A percentile compares a stretch with the other conserved stretches of the same genome.
Conservation (phyloP, 805 yeast species). For the Grigorovia humatica region DNA sequence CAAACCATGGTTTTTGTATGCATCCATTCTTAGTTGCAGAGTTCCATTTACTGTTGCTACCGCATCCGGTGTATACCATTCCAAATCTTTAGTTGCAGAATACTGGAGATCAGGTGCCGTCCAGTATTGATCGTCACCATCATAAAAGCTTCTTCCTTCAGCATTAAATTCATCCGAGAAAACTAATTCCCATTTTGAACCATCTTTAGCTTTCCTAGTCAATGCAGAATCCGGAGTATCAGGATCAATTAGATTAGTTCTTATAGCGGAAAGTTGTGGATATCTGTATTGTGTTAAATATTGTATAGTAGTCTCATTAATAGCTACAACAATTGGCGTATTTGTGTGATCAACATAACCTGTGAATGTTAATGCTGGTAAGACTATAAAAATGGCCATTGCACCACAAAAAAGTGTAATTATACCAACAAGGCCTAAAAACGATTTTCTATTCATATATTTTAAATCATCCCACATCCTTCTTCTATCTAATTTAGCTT, state of each 20-base stretch:
- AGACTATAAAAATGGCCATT: conserved; percentile 54
- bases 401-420: conserved; percentile 49
- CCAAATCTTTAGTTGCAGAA: conserved; percentile 80
- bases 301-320: conserved; percentile 17
- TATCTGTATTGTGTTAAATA: conserved; percentile 39
- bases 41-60: conserved; percentile 68
- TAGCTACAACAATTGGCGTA: background rate
- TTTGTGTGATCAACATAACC: conserved; percentile 39
- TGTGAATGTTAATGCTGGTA: conserved; percentile 78
- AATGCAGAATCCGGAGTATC: conserved; percentile 46
- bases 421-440: conserved; percentile 52
- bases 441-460: conserved; percentile 52
- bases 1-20: conserved; percentile 66
- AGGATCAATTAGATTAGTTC: conserved; percentile 47
- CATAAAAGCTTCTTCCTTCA: conserved; percentile 83
- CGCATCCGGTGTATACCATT: conserved; percentile 95
- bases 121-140: conserved; percentile 88
- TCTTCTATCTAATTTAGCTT: conserved; percentile 72
- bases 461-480: conserved; percentile 56
- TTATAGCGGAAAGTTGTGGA: conserved; percentile 41
- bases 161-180: conserved; percentile 87
- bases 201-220: conserved; percentile 46
- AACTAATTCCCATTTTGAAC: conserved; percentile 65
- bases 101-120: conserved; percentile 75
- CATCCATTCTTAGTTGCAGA: conserved; percentile 61